phyloP scores from a whole-genome alignment of 2,329 filamentous ascomycete species.

The Aquanectria penicillioides region DNA sequence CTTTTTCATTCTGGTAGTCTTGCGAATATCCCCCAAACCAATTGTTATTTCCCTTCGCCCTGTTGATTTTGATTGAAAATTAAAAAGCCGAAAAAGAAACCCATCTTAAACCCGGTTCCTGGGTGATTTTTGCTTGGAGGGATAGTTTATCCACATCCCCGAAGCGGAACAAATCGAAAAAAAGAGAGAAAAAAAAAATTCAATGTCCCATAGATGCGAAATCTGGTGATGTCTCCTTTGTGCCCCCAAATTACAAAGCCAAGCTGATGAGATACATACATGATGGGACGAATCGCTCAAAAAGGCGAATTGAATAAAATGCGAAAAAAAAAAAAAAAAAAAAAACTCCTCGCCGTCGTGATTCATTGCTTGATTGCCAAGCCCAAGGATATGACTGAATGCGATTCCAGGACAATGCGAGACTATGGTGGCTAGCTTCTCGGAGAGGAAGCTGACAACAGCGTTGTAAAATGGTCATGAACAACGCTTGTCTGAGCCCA shows the following conservation, averaged over 20 bases:
- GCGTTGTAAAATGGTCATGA: no score
- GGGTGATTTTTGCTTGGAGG: no score
- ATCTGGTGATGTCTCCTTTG: slow-evolving; percentile 6
- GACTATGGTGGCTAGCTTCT: not conserved
- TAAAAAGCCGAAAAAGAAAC: no score
- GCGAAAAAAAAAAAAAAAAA: not conserved
- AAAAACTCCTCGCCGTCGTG: no score
- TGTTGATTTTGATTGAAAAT: no score
- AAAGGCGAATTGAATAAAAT: not conserved
- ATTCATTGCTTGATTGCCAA: no score
- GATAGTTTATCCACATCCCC: slow-evolving; percentile 19
- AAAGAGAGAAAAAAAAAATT: slow-evolving; percentile 13
- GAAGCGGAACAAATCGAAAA: slow-evolving; percentile 20
- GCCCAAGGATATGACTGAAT: not conserved
- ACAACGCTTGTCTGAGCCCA: no score
- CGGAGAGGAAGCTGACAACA: no score
- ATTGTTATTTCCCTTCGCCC: no score
- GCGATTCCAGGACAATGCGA: not conserved
- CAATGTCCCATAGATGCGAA: slow-evolving; percentile 19
- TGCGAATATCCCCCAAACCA: no score
- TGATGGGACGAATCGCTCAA: not conserved
- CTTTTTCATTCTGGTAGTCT: no score
- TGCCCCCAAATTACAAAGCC: not conserved
- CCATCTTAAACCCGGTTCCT: no score
- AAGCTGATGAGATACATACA: not conserved